Base-by-base conservation (phyloP, 2,329 filamentous ascomycete genomes). In the Fusarium illudens region DNA sequence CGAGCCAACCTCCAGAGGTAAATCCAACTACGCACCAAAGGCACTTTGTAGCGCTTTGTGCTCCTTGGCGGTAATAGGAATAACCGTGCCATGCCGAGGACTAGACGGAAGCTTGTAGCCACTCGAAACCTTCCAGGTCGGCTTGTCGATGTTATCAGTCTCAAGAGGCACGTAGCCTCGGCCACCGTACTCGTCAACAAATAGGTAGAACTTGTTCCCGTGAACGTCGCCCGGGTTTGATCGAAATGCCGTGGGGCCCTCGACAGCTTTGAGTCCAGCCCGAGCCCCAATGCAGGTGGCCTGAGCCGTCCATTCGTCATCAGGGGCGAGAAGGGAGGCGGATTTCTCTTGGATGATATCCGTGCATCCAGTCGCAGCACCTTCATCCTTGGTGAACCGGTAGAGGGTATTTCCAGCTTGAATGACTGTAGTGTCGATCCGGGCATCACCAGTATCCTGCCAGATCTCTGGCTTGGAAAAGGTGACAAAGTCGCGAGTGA, bases 321-420 rank as follows among this genome's bases (percentile, higher is more conserved):
- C 71, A 0, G 76, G 77, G 0, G 79, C 80, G 4, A 80, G 79
- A 4, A 87, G 72, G 1, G 75, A 76, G 1, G 74, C 58, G 0
- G 84, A 84, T 30, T 79, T 79, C 65, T 87, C 84, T 61, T 87
- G 80, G 19, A 87, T 86, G 22, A 87, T 86, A 42, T 87, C 85
- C 3, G 75, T 77, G 68, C 85, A 87, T 2, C 84, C 84, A 0
- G 84, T 86, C 5, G 74, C 78, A 2, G 79, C 82, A 0, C 83
- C 84, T 58, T 87, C 84, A 39, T 87, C 84, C 60, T 87, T 87
- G 17, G 84, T 86, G 69, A 87, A 87, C 10, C 85, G 83, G 68
- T 85, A 84, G 71, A 83, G 86, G 0, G 72, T 73, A 11, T 73
- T 72, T 2, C 77, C 77, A 0, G 78, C 79, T 54, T 83, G 76